Evolutionary conservation across 208 protist genomes (phyloP).

Genomic region (Acanthamoeba healyi): DNA sequence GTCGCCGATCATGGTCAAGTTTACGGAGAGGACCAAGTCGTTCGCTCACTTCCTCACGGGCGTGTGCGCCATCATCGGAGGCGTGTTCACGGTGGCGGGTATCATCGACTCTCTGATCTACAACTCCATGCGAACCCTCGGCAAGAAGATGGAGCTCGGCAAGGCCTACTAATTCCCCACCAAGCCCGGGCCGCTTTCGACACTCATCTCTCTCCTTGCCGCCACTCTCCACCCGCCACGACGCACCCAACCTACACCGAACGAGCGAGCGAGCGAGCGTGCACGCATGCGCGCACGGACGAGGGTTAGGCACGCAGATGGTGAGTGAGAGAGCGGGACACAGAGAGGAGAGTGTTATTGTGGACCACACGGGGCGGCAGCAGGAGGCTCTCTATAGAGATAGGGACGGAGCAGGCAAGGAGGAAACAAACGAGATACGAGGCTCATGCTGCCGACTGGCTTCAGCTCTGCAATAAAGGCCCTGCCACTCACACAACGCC

Average conservation of each 20-base stretch:
- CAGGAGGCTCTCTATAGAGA: background rate
- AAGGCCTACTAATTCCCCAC: constrained; percentile 65
- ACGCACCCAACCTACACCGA: too few relatives aligned
- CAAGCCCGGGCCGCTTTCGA: too few relatives aligned
- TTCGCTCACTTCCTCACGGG: constrained; percentile 95
- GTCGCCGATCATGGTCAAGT: constrained; percentile 93
- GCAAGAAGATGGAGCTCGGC: constrained; percentile 85
- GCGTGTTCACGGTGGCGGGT: constrained; percentile 94
- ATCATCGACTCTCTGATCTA: constrained; percentile 88
- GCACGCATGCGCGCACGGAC: too few relatives aligned
- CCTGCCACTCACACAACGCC: too few relatives aligned
- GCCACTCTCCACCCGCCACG: too few relatives aligned
- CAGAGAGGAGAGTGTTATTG: background rate
- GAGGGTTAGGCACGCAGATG: too few relatives aligned
- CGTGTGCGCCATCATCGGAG: constrained; percentile 95
- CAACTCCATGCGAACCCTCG: constrained; percentile 78
- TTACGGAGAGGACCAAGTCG: constrained; percentile 88
- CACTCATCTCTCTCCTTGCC: background rate
- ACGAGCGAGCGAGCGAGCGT: too few relatives aligned
- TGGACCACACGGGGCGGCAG: background rate
- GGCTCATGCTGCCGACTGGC: too few relatives aligned
- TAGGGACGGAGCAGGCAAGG: background rate
- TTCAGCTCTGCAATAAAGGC: too few relatives aligned
- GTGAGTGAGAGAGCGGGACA: too few relatives aligned
- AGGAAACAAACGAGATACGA: too few relatives aligned